Evolutionary conservation across 2,329 filamentous ascomycete genomes (phyloP), one percentile per base, ranked within the genome.

Genomic region (Whalleya microplaca): DNA sequence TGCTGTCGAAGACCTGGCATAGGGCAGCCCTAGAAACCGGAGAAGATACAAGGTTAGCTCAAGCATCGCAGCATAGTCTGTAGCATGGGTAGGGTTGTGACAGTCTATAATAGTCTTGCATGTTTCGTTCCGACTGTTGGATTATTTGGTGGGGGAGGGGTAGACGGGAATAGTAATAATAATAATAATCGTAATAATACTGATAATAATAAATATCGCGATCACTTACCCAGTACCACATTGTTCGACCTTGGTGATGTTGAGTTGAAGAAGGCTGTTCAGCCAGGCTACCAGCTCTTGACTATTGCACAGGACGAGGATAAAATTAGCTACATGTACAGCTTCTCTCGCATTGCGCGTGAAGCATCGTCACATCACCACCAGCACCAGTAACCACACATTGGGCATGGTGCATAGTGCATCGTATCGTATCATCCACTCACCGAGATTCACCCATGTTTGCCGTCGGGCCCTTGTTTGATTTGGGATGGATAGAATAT

Each of bases 171-270:
- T 27, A 27, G 23, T 4, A 27, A 27, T n/a, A n/a, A n/a, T 59
- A 69, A 66, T 63, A 70, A 66, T n/a, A n/a, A 66, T 60, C 59
- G 58, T 59, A 51, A 55, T 54, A 52, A 58, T 61, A 46, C 44
- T 53, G 19, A 12, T n/a, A n/a, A n/a, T n/a, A n/a, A 4, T n/a
- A 19, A 21, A 43, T 27, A 27, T 37, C 32, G 32, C 32, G 41
- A 56, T 62, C 75, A n/a, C 80, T 70, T 87, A 98, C 94, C 94
- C 95, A 72, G 94, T 98, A 75, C 95, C 95, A 76, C 94, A 98
- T 84, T 99, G 95, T 81, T 99, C 95, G 74, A 99, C 92, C 79
- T 97, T 98, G 70, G 90, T 98, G 70, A 99, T 87, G 80, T 98
- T 99, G 71, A 99, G 89, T 80, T 97, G 92, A 49, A 99, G 87